These are phyloP conservation scores for Agrocybe chaxingu DNA, from an alignment of 768 basidiomycete species.

Conservation along the genomic window DNA sequence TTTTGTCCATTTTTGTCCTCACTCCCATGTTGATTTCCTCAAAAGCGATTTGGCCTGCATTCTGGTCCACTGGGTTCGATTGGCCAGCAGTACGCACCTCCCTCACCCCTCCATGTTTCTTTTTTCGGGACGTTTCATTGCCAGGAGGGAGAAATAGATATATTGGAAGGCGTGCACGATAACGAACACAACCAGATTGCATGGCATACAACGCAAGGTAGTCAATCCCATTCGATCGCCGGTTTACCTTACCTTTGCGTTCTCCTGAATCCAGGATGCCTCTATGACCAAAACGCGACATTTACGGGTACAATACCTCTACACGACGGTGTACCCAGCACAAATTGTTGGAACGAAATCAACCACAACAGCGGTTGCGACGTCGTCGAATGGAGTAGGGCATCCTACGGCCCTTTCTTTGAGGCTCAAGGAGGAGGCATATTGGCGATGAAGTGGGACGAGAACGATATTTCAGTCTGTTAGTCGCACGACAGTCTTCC, in stretches of 20 bases:
- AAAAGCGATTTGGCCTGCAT: conserved; percentile 79
- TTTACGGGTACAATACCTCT: conserved; percentile 23
- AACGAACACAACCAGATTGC: conserved; percentile 83
- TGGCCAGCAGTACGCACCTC: conserved; percentile 61
- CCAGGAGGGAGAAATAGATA: conserved; percentile 79
- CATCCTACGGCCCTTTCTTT: conserved; percentile 82
- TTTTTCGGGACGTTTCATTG: conserved; percentile 10
- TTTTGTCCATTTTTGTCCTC: conserved; percentile 1
- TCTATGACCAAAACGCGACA: conserved; percentile 18
- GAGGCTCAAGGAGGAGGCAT: conserved; percentile 80
- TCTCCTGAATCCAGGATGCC: conserved; percentile 16
- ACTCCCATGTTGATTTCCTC: not conserved
- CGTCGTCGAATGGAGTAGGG: conserved; percentile 72
- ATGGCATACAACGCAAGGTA: conserved; percentile 56
- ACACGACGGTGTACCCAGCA: conserved; percentile 42
- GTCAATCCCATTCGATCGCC: not conserved
- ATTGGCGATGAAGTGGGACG: conserved; percentile 89
- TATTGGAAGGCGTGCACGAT: conserved; percentile 83
- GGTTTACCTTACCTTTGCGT: not conserved
- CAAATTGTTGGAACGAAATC: conserved; percentile 49
- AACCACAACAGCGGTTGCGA: conserved; percentile 72
- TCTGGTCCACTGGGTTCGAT: conserved; percentile 63
- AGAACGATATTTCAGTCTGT: conserved; percentile 75
- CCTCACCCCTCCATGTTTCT: not conserved
- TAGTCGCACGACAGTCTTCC: conserved; percentile 23